Evolutionary conservation across 176 grass and related monocot species (phyloP), one percentile per base, ranked within the genome.

Genomic region (Bonia amplexicaulis): DNA sequence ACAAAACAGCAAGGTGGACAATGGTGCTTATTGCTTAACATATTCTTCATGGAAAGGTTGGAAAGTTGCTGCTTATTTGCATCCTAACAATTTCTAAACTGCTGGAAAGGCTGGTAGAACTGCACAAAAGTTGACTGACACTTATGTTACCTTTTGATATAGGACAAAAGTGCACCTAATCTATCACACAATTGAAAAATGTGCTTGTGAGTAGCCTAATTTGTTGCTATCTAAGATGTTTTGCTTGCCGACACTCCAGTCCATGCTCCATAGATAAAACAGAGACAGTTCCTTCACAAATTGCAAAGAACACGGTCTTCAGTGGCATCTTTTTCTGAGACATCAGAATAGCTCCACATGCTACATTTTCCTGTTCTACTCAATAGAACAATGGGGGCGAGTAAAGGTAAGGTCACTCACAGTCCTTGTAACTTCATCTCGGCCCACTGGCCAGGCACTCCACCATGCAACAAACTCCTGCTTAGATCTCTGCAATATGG

Each of bases 401-500:
- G 33, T 12, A 52, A 83, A 63, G 26, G 27, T 54, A 80, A 88
- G 84, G n/a, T 63, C 78, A 95, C 96, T 92, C 64, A 98, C 93
- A 98, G 82, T 87, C 22, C 69, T 53, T 85, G 77, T 80, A 98
- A 79, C 87, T 83, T 88, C 93, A 95, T 92, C 59, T 10, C 82
- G 48, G 88, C 80, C 96, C 93, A 98, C 66, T 76, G 76, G 33
- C 71, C 77, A 53, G 96, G 93, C 61, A 98, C 68, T 35, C 70
- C 73, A 40, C 93, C 96, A 53, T 83, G 89, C 19, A 98, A 77
- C 51, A 98, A 73, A 67, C 22, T 98, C 71, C 91, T 89, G 80
- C 88, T 95, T 66, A 95, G 81, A 71, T 98, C 93, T 54, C 96
- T 95, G 78, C 42, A 70, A 55, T 80, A 77, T 57, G 41, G n/a